Evolutionary conservation across 2,329 filamentous ascomycete genomes (phyloP).

Genomic region (Aspergillus sp.): DNA sequence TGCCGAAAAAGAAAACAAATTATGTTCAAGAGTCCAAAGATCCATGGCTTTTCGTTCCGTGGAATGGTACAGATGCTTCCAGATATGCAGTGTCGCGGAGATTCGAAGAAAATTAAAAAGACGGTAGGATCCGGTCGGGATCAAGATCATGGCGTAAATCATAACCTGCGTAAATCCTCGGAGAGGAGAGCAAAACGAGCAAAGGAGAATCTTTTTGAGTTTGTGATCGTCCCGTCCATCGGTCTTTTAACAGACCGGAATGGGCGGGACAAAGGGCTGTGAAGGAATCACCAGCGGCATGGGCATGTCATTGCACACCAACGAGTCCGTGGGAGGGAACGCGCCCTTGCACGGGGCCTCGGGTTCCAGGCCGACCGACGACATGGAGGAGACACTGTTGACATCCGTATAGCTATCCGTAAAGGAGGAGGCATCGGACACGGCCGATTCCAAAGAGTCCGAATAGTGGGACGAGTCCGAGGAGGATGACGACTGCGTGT

Average conservation of each 20-base stretch:
- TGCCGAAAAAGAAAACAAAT: conserved; percentile 14
- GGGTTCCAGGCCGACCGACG: conserved; percentile 33
- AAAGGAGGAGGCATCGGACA: conserved; percentile 39
- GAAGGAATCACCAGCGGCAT: conserved; percentile 30
- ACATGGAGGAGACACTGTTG: conserved; percentile 34
- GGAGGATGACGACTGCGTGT: conserved; percentile 38
- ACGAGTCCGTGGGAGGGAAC: conserved; percentile 26
- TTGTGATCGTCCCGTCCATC: background rate
- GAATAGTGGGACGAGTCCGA: conserved; percentile 36
- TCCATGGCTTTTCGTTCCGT: conserved; percentile 13
- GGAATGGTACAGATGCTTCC: conserved; percentile 18
- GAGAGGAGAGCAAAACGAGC: background rate
- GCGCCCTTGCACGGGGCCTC: conserved; percentile 30
- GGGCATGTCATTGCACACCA: conserved; percentile 26
- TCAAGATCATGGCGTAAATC: conserved; percentile 15
- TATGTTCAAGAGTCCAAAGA: conserved; percentile 19
- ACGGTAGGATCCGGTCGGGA: background rate
- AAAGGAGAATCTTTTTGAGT: background rate
- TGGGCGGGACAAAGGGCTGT: conserved; percentile 23
- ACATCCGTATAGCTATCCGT: conserved; percentile 38
- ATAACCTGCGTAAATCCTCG: conserved; percentile 15
- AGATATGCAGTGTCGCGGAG: conserved; percentile 13
- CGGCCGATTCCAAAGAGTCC: conserved; percentile 39
- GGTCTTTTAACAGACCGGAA: conserved; percentile 27
- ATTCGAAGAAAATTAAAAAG: conserved; percentile 7